Evolutionary conservation across 345 rosid species (phyloP), one percentile per base, ranked within the genome.

Genomic region (Sonneratia caseolaris): DNA sequence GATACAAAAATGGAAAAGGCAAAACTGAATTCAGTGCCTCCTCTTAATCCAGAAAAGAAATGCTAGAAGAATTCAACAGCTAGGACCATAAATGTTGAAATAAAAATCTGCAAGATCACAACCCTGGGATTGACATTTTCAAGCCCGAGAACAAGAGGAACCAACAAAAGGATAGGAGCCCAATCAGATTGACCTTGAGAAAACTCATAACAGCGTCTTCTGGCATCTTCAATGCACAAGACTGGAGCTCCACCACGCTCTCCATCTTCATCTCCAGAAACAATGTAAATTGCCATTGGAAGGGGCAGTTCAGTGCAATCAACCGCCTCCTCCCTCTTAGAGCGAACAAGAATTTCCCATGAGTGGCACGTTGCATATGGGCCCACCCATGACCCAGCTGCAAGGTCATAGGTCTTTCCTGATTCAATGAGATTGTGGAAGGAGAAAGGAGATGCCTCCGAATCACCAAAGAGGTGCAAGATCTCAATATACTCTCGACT

Each of bases 371-470:
- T 82, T 37, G 99, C 97, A 78, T 95, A 95, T 51, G 99, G 99
- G 53, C 99, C 97, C 48, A 95, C 86, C 99, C 99, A 95, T 81
- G 97, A 92, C 70, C 99, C 99, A 78, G 92, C 93, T 49, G 95
- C 97, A 65, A 95, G 99, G 77, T 92, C 91, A 80, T 95, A 92
- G 40, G 79, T 61, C 77, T 84, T 82, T 74, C 97, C 97, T 72
- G 89, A 88, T 76, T 68, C 77, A 73, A 95, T 81, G 77, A 95
- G 97, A 85, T 85, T 90, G 85, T 92, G 99, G 71, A 92, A 83
- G 56, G 97, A 95, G 80, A 95, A 90, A 24, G 85, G 76, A 4
- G 90, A 84, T 53, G 76, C 79, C 78, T 81, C 85, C 1, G 92
- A 84, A 79, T 95, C 99, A 72, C 93, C 91, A 82, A 92, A 92